These are phyloP conservation scores for Candolleomyces efflorescens DNA, from an alignment of 768 basidiomycete species.

Conservation along the genomic window DNA sequence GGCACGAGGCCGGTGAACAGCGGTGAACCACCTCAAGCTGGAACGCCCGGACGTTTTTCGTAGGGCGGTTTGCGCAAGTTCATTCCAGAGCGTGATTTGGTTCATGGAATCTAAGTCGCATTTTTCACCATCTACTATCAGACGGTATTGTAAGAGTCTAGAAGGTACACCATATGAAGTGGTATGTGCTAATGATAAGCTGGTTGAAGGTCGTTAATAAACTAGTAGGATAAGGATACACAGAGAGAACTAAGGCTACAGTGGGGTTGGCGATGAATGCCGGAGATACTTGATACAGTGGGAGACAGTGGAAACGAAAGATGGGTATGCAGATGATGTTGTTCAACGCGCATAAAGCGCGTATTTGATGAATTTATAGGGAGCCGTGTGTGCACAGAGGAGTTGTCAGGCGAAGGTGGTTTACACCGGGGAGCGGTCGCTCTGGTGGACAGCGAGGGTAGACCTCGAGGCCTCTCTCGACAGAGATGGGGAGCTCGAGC, in stretches of 20 bases:
- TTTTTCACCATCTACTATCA: neutral
- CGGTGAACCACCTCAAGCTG: too few relatives aligned
- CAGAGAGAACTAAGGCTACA: neutral
- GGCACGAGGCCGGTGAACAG: too few relatives aligned
- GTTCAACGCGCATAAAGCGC: neutral
- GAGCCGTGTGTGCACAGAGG: neutral
- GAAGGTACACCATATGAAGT: neutral
- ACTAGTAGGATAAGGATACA: neutral
- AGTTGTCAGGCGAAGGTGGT: neutral
- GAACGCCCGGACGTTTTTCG: too few relatives aligned
- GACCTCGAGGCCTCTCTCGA: constrained; percentile 20
- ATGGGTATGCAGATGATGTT: neutral
- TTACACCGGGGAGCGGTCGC: constrained; percentile 8
- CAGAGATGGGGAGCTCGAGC: constrained; percentile 27
- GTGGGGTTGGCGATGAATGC: neutral
- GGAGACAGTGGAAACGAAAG: neutral
- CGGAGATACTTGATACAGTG: neutral
- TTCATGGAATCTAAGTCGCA: neutral
- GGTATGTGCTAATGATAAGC: neutral
- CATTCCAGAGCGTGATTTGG: neutral
- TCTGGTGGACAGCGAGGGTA: neutral
- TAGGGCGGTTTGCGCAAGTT: too few relatives aligned
- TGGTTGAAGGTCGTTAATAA: neutral
- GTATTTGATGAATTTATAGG: neutral
- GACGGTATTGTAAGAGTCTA: neutral